Conservation (phyloP, 495 filamentous ascomycete species). For the Annulohypoxylon stygium region DNA sequence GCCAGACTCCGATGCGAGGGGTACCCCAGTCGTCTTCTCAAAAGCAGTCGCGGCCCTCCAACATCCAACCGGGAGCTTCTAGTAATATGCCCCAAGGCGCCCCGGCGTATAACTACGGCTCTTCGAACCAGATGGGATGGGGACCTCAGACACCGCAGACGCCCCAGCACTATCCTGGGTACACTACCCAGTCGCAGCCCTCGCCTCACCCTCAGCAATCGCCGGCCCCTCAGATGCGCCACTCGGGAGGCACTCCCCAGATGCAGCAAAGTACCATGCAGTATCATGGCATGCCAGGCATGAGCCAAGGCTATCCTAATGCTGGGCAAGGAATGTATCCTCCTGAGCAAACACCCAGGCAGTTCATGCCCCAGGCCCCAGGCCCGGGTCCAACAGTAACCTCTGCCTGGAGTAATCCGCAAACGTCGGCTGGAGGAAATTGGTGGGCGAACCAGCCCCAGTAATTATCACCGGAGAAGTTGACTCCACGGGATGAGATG, state of each 20-base stretch:
- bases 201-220: slow-evolving; percentile 71
- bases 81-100: slow-evolving; percentile 55
- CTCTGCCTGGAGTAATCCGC: slow-evolving; percentile 61
- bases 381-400: slow-evolving; percentile 56
- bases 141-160: slow-evolving; percentile 63
- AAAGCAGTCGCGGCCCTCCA: slow-evolving; percentile 61
- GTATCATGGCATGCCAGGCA: slow-evolving; percentile 71
- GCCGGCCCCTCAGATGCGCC: slow-evolving; percentile 71
- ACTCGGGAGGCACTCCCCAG: slow-evolving; percentile 69
- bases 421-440: slow-evolving; percentile 51
- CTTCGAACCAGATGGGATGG: slow-evolving; percentile 62
- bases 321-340: slow-evolving; percentile 69
- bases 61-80: slow-evolving; percentile 56
- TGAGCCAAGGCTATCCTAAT: slow-evolving; percentile 66
- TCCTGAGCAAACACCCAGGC: slow-evolving; percentile 69
- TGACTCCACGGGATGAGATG: slow-evolving; percentile 8
- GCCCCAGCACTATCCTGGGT: slow-evolving; percentile 61
- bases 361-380: slow-evolving; percentile 68
- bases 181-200: slow-evolving; percentile 67
- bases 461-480: slow-evolving; percentile 31
- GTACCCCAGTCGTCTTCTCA: slow-evolving; percentile 65
- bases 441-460: slow-evolving; percentile 66
- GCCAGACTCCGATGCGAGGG: slow-evolving; percentile 65
- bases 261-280: slow-evolving; percentile 69
- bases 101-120: slow-evolving; percentile 64